Conservation (phyloP, 345 rosid species). For the Populus tremula region DNA sequence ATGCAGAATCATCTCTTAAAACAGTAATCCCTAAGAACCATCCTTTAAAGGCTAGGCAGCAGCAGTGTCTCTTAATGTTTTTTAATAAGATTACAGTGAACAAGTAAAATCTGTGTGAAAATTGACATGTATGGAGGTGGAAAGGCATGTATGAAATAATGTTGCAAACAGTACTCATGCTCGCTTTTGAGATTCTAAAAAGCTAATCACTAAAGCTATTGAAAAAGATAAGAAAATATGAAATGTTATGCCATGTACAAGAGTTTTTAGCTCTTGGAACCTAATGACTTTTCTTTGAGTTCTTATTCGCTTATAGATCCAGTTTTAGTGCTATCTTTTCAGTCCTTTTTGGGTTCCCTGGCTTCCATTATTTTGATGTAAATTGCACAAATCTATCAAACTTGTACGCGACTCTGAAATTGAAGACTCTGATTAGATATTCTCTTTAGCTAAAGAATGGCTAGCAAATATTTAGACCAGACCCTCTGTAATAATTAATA, state of each 20-base stretch:
- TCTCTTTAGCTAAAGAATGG: not conserved
- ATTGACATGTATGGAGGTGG: not conserved
- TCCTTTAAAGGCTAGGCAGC: not conserved
- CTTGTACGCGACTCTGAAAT: not conserved
- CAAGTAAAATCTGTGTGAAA: not conserved
- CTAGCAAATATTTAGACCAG: not conserved
- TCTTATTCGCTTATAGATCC: not conserved
- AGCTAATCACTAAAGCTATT: not conserved
- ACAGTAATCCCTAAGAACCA: not conserved
- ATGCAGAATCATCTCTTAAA: not conserved
- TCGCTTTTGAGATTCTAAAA: constrained; percentile 1
- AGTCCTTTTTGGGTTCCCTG: not conserved
- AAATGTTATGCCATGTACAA: not conserved
- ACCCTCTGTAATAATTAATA: not conserved
- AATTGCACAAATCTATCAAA: not conserved
- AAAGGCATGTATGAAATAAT: not conserved
- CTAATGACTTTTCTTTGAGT: not conserved
- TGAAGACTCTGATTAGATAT: not conserved
- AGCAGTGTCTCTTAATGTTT: constrained; percentile 1
- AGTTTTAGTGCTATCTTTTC: not conserved
- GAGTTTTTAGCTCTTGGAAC: not conserved
- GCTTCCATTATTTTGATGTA: not conserved
- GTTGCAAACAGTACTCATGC: not conserved
- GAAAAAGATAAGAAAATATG: not conserved
- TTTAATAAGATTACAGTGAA: not conserved